Evolutionary conservation across 2,329 filamentous ascomycete species (phyloP), one percentile per base, ranked within the genome.

Genomic region (Chaetomium sp.): DNA sequence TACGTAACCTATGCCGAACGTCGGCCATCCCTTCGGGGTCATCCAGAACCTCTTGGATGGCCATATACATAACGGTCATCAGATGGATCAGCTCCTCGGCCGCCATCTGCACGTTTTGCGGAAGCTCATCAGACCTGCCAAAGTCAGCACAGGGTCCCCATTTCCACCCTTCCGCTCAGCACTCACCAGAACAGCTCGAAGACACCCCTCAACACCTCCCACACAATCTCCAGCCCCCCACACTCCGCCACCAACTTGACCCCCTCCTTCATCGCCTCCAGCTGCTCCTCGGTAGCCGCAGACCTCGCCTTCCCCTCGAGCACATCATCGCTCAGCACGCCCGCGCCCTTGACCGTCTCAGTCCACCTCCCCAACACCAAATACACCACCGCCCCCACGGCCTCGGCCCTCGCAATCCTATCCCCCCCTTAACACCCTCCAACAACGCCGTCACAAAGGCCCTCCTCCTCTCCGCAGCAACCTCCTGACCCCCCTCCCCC

Each of bases 361-460:
- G 82, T 84, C 90, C 90, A 93, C 42, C 88, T 81, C 1, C 90
- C 90, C 5, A 91, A 81, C 16, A 89, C 79, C 29, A 90, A 75
- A 71, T 89, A 89, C 4, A 87, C 76, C 53, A 89, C 75, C 54
- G 82, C 82, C 38, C 84, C 84, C 35, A 90, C 80, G 16, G 82
- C 83, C 57, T 83, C 82, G 57, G 79, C 79, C 9, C 85, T 79
- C 60, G 82, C 74, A 19, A 80, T 77, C 33, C 81, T 74, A 62
- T 87, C 82, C 8, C 21, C 23, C 79, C 78, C 65, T 79, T 76
- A 49, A 81, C 62, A 7, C 76, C 77, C 9, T 76, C 73, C 67
- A 90, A 79, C 47, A 85, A 80, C 23, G 79, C 78, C 65, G 80
- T 76, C 42, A 91, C 78, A 73, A 92, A 92, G 45, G 78, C 78